phyloP scores from a whole-genome alignment of 1,284 basidiomycete genomes.

The Ceratobasidium sp. region DNA sequence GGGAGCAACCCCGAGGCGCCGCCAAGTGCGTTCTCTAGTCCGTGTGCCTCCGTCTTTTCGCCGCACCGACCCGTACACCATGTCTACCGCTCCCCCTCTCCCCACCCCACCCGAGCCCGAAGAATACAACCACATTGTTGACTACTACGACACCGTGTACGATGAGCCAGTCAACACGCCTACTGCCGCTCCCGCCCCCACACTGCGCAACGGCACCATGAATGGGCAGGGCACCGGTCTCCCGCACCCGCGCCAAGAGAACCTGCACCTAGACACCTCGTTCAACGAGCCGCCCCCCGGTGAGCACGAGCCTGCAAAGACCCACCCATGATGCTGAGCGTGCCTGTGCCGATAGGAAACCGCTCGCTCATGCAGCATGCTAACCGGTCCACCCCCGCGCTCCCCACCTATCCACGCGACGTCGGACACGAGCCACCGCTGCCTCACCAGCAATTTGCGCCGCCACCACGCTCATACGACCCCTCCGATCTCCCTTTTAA shows the following conservation, averaged over 20 bases:
- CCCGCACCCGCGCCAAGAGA: conserved; percentile 9
- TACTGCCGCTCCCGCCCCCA: conserved; percentile 2
- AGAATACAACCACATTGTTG: conserved; percentile 27
- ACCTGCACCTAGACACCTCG: conserved; percentile 7
- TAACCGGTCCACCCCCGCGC: conserved; percentile 56
- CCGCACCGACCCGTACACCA: neutral
- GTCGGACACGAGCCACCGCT: conserved; percentile 49
- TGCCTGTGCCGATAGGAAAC: conserved; percentile 7
- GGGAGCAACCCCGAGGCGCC: conserved; percentile 2
- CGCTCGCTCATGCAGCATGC: conserved; percentile 50
- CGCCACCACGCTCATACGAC: conserved; percentile 54
- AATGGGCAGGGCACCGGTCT: conserved; percentile 7
- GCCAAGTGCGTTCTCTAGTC: neutral
- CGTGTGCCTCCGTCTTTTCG: neutral
- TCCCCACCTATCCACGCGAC: conserved; percentile 55
- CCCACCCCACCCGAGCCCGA: conserved; percentile 7
- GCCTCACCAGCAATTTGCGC: conserved; percentile 50
- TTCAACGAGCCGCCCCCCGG: conserved; percentile 6
- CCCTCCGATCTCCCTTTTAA: conserved; percentile 56
- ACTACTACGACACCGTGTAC: conserved; percentile 15
- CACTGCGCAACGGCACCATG: conserved; percentile 18
- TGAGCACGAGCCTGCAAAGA: neutral
- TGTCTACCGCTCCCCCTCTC: conserved; percentile 10
- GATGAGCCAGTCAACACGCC: conserved; percentile 10
- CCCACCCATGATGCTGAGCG: neutral